Evolutionary conservation across 495 filamentous ascomycete genomes (phyloP).

Genomic region (Alectoria sarmentosa): DNA sequence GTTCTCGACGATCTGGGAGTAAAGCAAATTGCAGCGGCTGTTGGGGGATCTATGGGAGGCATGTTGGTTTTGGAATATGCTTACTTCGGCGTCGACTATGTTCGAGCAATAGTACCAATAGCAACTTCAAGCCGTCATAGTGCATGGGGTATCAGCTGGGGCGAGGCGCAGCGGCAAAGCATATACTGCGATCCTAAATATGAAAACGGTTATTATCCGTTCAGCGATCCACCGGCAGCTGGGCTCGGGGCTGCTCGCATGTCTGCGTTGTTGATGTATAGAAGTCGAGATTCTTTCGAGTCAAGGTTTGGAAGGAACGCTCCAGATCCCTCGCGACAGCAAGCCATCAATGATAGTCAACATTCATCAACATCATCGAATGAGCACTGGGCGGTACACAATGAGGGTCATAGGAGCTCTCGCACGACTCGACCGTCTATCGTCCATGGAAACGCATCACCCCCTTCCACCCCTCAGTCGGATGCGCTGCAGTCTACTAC

Average conservation of each 20-base stretch:
- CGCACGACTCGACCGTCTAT: slow-evolving; percentile 35
- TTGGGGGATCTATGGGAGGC: slow-evolving; percentile 97
- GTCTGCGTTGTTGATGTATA: slow-evolving; percentile 91
- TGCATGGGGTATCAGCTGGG: slow-evolving; percentile 99
- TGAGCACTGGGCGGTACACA: slow-evolving; percentile 90
- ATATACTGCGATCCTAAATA: slow-evolving; percentile 99
- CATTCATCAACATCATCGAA: slow-evolving; percentile 60
- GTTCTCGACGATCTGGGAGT: slow-evolving; percentile 87
- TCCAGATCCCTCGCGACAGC: slow-evolving; percentile 71
- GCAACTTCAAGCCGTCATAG: slow-evolving; percentile 92
- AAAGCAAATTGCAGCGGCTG: slow-evolving; percentile 74
- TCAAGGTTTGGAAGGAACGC: slow-evolving; percentile 89
- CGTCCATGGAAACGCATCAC: slow-evolving; percentile 31
- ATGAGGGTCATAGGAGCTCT: slow-evolving; percentile 75
- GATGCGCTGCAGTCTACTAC: slow-evolving; percentile 26
- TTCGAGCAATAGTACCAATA: slow-evolving; percentile 84
- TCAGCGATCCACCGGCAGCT: slow-evolving; percentile 72
- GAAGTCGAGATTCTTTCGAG: slow-evolving; percentile 94
- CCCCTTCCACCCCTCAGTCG: slow-evolving; percentile 25
- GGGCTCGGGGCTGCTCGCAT: slow-evolving; percentile 93
- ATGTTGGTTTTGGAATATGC: slow-evolving; percentile 97
- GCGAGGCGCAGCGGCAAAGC: slow-evolving; percentile 93
- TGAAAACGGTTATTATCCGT: slow-evolving; percentile 88
- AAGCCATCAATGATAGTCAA: slow-evolving; percentile 65
- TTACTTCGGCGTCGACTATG: slow-evolving; percentile 92